Conservation (phyloP, 345 rosid species). For the Pistacia integerrima region DNA sequence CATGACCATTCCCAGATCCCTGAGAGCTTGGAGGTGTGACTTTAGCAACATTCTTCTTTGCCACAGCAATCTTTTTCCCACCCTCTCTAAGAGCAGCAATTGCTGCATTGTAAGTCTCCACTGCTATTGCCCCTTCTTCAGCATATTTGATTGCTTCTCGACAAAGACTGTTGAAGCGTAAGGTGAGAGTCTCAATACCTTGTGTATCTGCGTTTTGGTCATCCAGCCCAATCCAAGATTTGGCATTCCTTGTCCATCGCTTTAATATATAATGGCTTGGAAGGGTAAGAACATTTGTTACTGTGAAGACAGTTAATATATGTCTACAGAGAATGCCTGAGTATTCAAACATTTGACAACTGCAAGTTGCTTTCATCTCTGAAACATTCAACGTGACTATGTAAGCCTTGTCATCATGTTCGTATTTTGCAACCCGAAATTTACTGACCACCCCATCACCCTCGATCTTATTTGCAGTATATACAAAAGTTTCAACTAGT, state of each 20-base stretch:
- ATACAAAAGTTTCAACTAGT: constrained; percentile 67
- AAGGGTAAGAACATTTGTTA: constrained; percentile 65
- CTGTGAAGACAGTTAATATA: constrained; percentile 66
- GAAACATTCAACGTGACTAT: constrained; percentile 44
- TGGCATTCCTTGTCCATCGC: constrained; percentile 68
- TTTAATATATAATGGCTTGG: constrained; percentile 58
- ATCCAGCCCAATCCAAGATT: constrained; percentile 44
- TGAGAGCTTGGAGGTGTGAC: constrained; percentile 39
- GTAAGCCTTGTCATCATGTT: constrained; percentile 60
- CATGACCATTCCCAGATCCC: constrained; percentile 40
- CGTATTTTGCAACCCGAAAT: constrained; percentile 62
- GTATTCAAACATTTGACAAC: constrained; percentile 75
- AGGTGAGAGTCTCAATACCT: constrained; percentile 42
- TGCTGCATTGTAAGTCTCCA: constrained; percentile 56
- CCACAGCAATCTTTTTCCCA: constrained; percentile 35
- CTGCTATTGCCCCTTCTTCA: constrained; percentile 56
- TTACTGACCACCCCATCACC: constrained; percentile 47
- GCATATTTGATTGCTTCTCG: constrained; percentile 58
- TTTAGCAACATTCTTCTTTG: constrained; percentile 51
- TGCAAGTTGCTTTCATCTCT: constrained; percentile 57
- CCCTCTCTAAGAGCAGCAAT: constrained; percentile 50
- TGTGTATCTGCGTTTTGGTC: constrained; percentile 36
- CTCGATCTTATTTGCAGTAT: constrained; percentile 63
- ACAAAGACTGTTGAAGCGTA: constrained; percentile 61
- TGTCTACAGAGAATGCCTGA: constrained; percentile 65